Percentiles rank a stretch among this genome's conserved stretches.
Evolutionary conservation across 306 rosid genomes (phyloP).

Genomic region (Trichosanthes cucumerina): DNA sequence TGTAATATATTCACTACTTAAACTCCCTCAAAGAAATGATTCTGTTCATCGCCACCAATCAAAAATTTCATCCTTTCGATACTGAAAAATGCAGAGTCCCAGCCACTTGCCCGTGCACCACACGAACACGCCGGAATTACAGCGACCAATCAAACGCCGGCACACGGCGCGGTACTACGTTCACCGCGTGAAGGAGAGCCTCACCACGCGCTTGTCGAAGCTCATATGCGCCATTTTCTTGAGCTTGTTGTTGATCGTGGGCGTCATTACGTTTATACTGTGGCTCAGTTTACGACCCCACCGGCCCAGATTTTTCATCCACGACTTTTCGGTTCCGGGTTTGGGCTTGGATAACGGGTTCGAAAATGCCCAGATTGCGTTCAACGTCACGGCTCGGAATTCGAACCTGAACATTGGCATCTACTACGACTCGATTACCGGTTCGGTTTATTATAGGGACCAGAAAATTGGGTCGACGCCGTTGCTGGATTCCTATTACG

Average conservation of each 20-base stretch:
- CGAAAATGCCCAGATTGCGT: slow-evolving; percentile 29
- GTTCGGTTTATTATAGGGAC: slow-evolving; percentile 42
- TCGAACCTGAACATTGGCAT: slow-evolving; percentile 60
- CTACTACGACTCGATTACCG: slow-evolving; percentile 43
- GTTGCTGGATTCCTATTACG: slow-evolving; percentile 38
- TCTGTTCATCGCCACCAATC: slow-evolving; percentile 3
- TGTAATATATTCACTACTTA: slow-evolving; percentile 7
- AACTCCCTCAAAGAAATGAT: not conserved
- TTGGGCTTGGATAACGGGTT: slow-evolving; percentile 36
- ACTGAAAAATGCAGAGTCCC: slow-evolving; percentile 24
- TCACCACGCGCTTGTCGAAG: slow-evolving; percentile 59
- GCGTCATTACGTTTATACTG: slow-evolving; percentile 47
- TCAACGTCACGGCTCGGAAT: slow-evolving; percentile 53
- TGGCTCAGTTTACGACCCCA: slow-evolving; percentile 91
- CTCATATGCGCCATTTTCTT: slow-evolving; percentile 55
- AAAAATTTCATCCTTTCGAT: not conserved
- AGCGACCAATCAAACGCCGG: slow-evolving; percentile 38
- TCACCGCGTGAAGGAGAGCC: slow-evolving; percentile 72
- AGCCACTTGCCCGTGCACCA: slow-evolving; percentile 30
- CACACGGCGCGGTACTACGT: slow-evolving; percentile 48
- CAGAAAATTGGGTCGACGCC: slow-evolving; percentile 43
- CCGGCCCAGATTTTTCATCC: slow-evolving; percentile 66
- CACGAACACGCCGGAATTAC: slow-evolving; percentile 6
- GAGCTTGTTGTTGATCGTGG: slow-evolving; percentile 39
- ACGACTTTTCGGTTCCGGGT: slow-evolving; percentile 46